Percentiles rank a stretch among this genome's conserved stretches.
Evolutionary conservation across 140 eudicot species (phyloP).

Genomic region (Cichorium intybus): DNA sequence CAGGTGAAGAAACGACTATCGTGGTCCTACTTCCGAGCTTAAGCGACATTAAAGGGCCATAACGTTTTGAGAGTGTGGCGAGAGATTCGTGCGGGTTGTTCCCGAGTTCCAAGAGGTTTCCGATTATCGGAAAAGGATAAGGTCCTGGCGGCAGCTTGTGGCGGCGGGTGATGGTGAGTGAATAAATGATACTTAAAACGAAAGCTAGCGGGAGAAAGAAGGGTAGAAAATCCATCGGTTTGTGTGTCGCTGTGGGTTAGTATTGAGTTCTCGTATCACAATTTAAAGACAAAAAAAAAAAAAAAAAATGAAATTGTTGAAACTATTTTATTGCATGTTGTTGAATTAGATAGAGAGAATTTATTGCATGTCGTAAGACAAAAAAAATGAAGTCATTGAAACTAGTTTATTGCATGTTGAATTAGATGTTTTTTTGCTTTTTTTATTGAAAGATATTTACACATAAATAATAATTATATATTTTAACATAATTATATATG

Average conservation of each 20-base stretch:
- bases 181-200: constrained; percentile 2
- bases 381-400: no score
- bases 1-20: constrained; percentile 33
- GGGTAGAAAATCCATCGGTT: constrained; percentile 6
- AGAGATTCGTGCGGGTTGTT: constrained; percentile 29
- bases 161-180: background rate
- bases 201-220: background rate
- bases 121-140: constrained; percentile 25
- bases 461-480: no score
- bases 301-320: no score
- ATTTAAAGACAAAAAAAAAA: no score
- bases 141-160: constrained; percentile 31
- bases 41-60: constrained; percentile 34
- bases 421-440: no score
- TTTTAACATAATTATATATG: no score
- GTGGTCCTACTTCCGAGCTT: constrained; percentile 27
- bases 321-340: no score
- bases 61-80: constrained; percentile 14
- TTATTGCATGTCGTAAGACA: no score
- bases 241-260: background rate
- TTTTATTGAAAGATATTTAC: no score
- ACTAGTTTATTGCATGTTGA: no score
- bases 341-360: no score
- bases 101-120: constrained; percentile 22
- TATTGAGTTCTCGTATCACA: no score